Evolutionary conservation across 2,329 filamentous ascomycete species (phyloP).

Genomic region (Dactylonectria macrodidyma): DNA sequence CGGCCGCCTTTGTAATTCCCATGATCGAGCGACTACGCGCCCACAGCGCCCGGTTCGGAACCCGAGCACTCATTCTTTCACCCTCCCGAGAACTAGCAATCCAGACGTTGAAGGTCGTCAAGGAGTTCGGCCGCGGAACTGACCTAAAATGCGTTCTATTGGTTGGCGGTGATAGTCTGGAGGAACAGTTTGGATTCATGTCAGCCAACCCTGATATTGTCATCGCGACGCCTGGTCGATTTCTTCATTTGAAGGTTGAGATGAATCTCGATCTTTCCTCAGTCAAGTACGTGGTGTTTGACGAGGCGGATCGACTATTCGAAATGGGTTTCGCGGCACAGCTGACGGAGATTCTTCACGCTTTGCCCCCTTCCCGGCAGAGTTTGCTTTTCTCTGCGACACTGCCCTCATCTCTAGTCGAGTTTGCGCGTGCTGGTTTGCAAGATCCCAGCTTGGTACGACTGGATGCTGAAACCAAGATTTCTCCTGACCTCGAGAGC

Average conservation of each 20-base stretch:
- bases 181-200: conserved; percentile 96
- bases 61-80: conserved; percentile 89
- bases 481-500: conserved; percentile 95
- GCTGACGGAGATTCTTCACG: conserved; percentile 91
- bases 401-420: conserved; percentile 91
- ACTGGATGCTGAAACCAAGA: conserved; percentile 93
- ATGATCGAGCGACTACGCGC: conserved; percentile 96
- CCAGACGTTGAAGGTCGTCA: conserved; percentile 96
- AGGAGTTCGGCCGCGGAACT: conserved; percentile 91
- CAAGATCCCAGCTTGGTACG: conserved; percentile 93
- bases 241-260: conserved; percentile 96
- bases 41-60: conserved; percentile 89
- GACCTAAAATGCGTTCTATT: conserved; percentile 92
- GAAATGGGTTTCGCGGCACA: conserved; percentile 99
- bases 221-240: conserved; percentile 96
- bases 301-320: conserved; percentile 96
- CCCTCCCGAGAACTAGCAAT: conserved; percentile 95
- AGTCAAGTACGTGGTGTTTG: conserved; percentile 94
- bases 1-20: conserved; percentile 96
- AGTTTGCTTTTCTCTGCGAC: conserved; percentile 97
- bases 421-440: conserved; percentile 93
- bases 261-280: conserved; percentile 94
- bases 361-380: conserved; percentile 86
- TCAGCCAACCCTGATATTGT: conserved; percentile 96
- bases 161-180: conserved; percentile 94